These are phyloP conservation scores for Stropharia rugosoannulata DNA, from an alignment of 768 basidiomycete genomes.

Conservation along the genomic window DNA sequence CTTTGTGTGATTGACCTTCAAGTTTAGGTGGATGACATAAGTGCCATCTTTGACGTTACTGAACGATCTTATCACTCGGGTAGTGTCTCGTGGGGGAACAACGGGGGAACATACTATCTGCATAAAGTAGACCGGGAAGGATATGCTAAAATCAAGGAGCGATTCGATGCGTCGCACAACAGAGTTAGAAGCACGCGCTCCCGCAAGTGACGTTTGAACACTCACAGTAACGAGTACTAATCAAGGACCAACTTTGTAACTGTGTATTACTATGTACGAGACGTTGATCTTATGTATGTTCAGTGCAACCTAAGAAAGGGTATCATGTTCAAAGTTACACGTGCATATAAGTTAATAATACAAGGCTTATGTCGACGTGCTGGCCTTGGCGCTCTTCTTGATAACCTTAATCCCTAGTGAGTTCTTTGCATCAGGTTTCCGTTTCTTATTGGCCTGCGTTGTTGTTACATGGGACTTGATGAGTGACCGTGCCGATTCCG, in stretches of 20 bases:
- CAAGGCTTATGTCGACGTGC: background rate
- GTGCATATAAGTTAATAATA: background rate
- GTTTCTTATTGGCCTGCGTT: slow-evolving; percentile 50
- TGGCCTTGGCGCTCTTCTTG: slow-evolving; percentile 36
- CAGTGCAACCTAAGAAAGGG: too few species aligned
- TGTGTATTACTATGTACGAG: background rate
- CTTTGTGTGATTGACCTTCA: slow-evolving; percentile 2
- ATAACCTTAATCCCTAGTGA: slow-evolving; percentile 74
- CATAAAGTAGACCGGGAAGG: slow-evolving; percentile 76
- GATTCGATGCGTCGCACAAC: slow-evolving; percentile 51
- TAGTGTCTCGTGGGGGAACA: slow-evolving; percentile 80
- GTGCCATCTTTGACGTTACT: slow-evolving; percentile 77
- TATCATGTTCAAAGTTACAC: too few species aligned
- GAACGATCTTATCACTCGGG: slow-evolving; percentile 68
- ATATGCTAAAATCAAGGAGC: slow-evolving; percentile 57
- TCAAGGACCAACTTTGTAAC: background rate
- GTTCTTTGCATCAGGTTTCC: slow-evolving; percentile 60
- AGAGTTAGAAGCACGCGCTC: slow-evolving; percentile 28
- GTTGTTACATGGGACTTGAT: slow-evolving; percentile 48
- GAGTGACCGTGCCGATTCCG: slow-evolving; percentile 62
- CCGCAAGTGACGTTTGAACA: slow-evolving; percentile 21
- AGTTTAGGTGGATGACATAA: slow-evolving; percentile 70
- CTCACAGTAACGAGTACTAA: background rate
- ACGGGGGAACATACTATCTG: slow-evolving; percentile 69
- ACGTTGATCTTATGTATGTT: too few species aligned